Percentiles rank a stretch among this genome's conserved stretches.
Evolutionary conservation across 2,329 filamentous ascomycete species (phyloP).

Genomic region (Pseudocercospora cruenta): DNA sequence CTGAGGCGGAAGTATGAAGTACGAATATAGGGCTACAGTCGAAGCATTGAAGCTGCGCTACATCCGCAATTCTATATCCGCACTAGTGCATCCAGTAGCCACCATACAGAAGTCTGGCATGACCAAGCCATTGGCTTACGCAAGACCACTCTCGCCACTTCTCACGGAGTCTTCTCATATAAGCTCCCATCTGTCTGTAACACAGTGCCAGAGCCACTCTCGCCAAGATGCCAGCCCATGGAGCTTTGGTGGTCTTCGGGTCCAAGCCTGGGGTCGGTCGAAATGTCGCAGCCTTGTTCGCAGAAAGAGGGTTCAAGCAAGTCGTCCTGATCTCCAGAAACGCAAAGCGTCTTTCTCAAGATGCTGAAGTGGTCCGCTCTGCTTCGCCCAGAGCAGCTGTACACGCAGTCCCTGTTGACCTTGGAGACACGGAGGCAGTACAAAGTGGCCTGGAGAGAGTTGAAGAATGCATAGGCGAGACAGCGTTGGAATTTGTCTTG

Average conservation of each 20-base stretch:
- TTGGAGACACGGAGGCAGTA: slow-evolving; percentile 46
- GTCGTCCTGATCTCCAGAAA: slow-evolving; percentile 34
- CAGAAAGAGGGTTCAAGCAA: slow-evolving; percentile 31
- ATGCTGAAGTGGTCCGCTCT: slow-evolving; percentile 26
- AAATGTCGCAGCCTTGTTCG: slow-evolving; percentile 33
- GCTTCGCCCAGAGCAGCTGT: slow-evolving; percentile 34
- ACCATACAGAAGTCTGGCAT: too few species aligned
- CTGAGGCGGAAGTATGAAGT: too few species aligned
- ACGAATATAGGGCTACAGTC: too few species aligned
- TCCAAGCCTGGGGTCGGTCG: slow-evolving; percentile 37
- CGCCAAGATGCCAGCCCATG: slow-evolving; percentile 23
- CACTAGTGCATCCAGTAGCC: background rate
- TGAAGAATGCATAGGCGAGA: slow-evolving; percentile 41
- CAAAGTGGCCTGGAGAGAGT: slow-evolving; percentile 44
- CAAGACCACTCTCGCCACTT: background rate
- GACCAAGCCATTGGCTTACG: too few species aligned
- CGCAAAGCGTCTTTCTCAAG: slow-evolving; percentile 29
- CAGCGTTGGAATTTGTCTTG: slow-evolving; percentile 49
- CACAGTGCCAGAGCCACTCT: background rate
- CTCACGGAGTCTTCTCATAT: too few species aligned
- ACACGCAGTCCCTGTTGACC: slow-evolving; percentile 47
- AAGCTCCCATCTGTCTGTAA: too few species aligned
- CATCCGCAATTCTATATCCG: background rate
- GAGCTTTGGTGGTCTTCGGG: slow-evolving; percentile 34
- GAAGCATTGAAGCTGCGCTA: background rate